Percentiles rank a stretch among this genome's conserved stretches.
phyloP scores from a whole-genome alignment of 768 basidiomycete species.

The Pleurotus ostreatus region DNA sequence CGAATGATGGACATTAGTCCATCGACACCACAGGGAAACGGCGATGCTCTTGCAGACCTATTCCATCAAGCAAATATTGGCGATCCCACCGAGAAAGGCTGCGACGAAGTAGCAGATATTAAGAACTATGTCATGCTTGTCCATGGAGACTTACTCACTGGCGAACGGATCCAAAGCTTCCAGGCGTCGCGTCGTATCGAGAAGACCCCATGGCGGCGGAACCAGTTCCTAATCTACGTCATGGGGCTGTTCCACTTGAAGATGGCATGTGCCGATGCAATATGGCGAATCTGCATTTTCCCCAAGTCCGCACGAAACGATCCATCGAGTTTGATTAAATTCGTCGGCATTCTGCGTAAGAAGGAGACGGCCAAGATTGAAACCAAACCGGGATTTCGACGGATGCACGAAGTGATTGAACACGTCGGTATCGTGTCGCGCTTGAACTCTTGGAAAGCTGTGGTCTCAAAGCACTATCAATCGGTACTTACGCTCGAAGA shows the following conservation, averaged over 20 bases:
- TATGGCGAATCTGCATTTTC: constrained; percentile 20
- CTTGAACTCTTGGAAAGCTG: constrained; percentile 27
- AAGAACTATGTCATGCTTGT: constrained; percentile 17
- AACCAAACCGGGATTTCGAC: constrained; percentile 28
- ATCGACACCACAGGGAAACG: constrained; percentile 17
- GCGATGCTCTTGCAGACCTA: constrained; percentile 15
- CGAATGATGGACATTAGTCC: constrained; percentile 18
- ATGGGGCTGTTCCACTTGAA: constrained; percentile 26
- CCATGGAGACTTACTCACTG: constrained; percentile 20
- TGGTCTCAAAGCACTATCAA: constrained; percentile 10
- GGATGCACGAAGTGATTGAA: constrained; percentile 30
- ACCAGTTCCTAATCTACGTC: constrained; percentile 17
- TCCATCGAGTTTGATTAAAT: constrained; percentile 15
- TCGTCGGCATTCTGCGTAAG: constrained; percentile 20
- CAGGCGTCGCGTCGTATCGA: constrained; percentile 12
- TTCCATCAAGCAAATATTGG: constrained; percentile 19
- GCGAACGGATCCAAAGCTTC: constrained; percentile 13
- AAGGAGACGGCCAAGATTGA: constrained; percentile 27
- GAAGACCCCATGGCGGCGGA: constrained; percentile 11
- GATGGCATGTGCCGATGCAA: constrained; percentile 24
- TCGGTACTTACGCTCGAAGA: constrained; percentile 17
- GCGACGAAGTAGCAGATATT: constrained; percentile 4
- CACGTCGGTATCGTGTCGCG: constrained; percentile 21
- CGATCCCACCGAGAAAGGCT: constrained; percentile 13
- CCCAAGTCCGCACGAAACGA: constrained; percentile 14